Percentiles rank a stretch among this genome's conserved stretches.
Evolutionary conservation across 805 yeast genomes (phyloP).

Genomic region (Candida odintsovae): DNA sequence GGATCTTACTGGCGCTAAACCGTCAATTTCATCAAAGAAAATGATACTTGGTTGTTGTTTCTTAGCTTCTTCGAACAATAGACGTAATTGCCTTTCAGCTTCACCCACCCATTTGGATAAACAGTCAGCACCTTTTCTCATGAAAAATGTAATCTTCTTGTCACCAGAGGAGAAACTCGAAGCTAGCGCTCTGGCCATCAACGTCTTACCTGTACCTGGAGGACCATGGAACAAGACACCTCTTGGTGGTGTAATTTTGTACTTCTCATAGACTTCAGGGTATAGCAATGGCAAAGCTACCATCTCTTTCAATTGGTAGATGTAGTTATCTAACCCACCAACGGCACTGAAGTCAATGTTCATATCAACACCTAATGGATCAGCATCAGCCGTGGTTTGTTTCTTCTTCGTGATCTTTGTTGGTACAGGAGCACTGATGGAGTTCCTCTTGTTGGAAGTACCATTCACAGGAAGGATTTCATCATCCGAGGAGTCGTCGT

Average conservation of each 20-base stretch:
- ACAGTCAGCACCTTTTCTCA: conserved; percentile 98
- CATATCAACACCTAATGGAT: conserved; percentile 88
- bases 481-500: conserved; percentile 61
- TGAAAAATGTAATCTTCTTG: conserved; percentile 87
- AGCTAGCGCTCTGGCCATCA: conserved; percentile 96
- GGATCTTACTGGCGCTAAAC: conserved; percentile 95
- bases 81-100: conserved; percentile 89
- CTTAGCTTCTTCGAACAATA: conserved; percentile 92
- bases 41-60: conserved; percentile 94
- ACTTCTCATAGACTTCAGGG: conserved; percentile 88
- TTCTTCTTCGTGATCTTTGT: conserved; percentile 32
- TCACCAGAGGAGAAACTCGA: conserved; percentile 86
- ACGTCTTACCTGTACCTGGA: conserved; percentile 97
- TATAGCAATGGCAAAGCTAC: conserved; percentile 87
- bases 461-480: conserved; percentile 46
- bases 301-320: conserved; percentile 93
- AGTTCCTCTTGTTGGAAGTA: conserved; percentile 27
- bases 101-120: conserved; percentile 99
- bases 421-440: conserved; percentile 28
- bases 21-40: conserved; percentile 97
- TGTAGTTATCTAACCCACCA: conserved; percentile 89
- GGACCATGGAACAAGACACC: conserved; percentile 98
- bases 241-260: conserved; percentile 91
- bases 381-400: conserved; percentile 75
- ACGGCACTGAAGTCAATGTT: conserved; percentile 77